These are phyloP conservation scores for Talaromyces ruber DNA, from an alignment of 495 filamentous ascomycete species.

Conservation along the genomic window DNA sequence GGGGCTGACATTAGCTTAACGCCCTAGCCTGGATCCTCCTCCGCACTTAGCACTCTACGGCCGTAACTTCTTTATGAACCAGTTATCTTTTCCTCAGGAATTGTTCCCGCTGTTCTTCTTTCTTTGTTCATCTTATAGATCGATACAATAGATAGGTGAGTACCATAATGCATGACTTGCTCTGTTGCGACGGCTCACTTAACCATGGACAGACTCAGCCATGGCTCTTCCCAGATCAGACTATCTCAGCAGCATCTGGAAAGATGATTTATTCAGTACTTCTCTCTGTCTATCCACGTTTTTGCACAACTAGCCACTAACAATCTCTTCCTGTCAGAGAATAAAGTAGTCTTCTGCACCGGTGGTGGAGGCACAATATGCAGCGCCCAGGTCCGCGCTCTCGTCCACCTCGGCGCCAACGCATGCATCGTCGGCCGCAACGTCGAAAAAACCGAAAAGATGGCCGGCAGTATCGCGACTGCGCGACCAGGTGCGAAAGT, in stretches of 20 bases:
- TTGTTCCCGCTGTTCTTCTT: neutral
- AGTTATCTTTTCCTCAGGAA: neutral
- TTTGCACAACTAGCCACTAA: slow-evolving; percentile 1
- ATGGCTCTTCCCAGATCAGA: slow-evolving; percentile 60
- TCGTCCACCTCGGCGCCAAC: slow-evolving; percentile 86
- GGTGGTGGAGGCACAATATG: slow-evolving; percentile 92
- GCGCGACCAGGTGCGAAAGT: slow-evolving; percentile 71
- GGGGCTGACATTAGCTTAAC: no score
- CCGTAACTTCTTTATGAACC: neutral
- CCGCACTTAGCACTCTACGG: neutral
- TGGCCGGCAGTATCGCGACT: slow-evolving; percentile 72
- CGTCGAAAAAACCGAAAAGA: slow-evolving; percentile 75
- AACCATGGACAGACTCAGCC: neutral
- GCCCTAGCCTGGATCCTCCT: neutral
- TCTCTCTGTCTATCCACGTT: neutral
- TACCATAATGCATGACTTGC: neutral
- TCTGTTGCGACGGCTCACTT: neutral
- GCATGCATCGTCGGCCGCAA: slow-evolving; percentile 91
- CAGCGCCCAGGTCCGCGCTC: slow-evolving; percentile 81
- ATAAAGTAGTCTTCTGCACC: slow-evolving; percentile 92
- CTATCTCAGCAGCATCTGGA: slow-evolving; percentile 76
- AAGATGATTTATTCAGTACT: slow-evolving; percentile 72
- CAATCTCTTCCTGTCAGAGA: slow-evolving; percentile 37
- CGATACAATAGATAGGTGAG: neutral
- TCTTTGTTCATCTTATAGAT: neutral